Percentiles rank a stretch among this genome's conserved stretches.
These are phyloP conservation scores for Aegilops speltoides DNA, from an alignment of 176 grass and related monocot species.

Conservation along the genomic window DNA sequence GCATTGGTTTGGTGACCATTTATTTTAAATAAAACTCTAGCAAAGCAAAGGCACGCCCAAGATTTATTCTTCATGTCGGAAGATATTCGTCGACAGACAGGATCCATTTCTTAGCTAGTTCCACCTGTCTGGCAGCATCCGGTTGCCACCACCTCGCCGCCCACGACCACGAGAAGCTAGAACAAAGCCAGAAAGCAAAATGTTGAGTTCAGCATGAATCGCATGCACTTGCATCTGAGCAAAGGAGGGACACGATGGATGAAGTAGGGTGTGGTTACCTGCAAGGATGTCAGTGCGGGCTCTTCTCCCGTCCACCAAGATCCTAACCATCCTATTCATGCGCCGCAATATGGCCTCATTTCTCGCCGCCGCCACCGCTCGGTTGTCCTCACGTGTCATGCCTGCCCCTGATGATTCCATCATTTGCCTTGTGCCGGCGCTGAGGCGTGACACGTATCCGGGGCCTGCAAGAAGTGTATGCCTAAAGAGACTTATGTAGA, in stretches of 20 bases:
- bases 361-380: background rate
- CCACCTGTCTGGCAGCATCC: background rate
- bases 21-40: background rate
- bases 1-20: background rate
- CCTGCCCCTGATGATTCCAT: too few relatives aligned
- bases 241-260: background rate
- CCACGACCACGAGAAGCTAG: background rate
- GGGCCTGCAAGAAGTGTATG: background rate
- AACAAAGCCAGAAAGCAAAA: background rate
- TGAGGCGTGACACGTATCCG: background rate
- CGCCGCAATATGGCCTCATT: background rate
- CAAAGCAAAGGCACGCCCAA: background rate
- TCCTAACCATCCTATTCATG: background rate
- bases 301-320: background rate
- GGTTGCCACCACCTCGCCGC: background rate
- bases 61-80: background rate
- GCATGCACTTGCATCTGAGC: background rate
- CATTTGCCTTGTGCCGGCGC: too few relatives aligned
- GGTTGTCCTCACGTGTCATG: background rate
- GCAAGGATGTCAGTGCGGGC: background rate
- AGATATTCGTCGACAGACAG: background rate
- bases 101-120: background rate
- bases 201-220: background rate
- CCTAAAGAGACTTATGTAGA: background rate
- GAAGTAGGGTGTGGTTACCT: background rate